phyloP scores from a whole-genome alignment of 495 filamentous ascomycete genomes.

The Hypoxylon lenormandii region DNA sequence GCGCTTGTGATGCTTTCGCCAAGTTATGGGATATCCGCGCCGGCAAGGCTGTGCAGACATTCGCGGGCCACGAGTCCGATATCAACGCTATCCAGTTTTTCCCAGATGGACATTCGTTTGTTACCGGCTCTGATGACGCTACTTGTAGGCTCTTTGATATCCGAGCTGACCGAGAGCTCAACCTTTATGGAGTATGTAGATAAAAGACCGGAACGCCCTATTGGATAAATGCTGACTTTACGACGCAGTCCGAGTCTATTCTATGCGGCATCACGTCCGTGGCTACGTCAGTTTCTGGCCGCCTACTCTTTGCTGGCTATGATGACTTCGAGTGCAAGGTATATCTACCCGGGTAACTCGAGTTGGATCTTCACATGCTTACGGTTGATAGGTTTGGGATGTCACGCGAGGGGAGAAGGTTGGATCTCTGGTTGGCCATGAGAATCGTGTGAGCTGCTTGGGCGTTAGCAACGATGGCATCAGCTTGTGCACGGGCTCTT shows the following conservation, averaged over 20 bases:
- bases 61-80: conserved; percentile 97
- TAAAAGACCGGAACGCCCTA: conserved; percentile 1
- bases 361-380: conserved; percentile 10
- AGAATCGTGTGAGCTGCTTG: conserved; percentile 97
- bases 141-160: conserved; percentile 98
- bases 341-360: conserved; percentile 30
- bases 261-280: conserved; percentile 98
- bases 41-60: conserved; percentile 97
- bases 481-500: conserved; percentile 98
- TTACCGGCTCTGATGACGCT: conserved; percentile 97
- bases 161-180: conserved; percentile 93
- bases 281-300: conserved; percentile 95
- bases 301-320: conserved; percentile 95
- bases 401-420: conserved; percentile 95
- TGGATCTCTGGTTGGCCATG: conserved; percentile 93
- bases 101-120: conserved; percentile 98
- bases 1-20: conserved; percentile 97
- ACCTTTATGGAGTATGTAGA: conserved; percentile 87
- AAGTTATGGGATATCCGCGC: conserved; percentile 99
- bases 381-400: conserved; percentile 85
- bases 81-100: conserved; percentile 99
- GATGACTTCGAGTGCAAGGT: conserved; percentile 99
- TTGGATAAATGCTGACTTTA: conserved; percentile 35
- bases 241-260: conserved; percentile 89
- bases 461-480: conserved; percentile 99